phyloP scores from a whole-genome alignment of 1,284 basidiomycete species.

The Tilletia indica region DNA sequence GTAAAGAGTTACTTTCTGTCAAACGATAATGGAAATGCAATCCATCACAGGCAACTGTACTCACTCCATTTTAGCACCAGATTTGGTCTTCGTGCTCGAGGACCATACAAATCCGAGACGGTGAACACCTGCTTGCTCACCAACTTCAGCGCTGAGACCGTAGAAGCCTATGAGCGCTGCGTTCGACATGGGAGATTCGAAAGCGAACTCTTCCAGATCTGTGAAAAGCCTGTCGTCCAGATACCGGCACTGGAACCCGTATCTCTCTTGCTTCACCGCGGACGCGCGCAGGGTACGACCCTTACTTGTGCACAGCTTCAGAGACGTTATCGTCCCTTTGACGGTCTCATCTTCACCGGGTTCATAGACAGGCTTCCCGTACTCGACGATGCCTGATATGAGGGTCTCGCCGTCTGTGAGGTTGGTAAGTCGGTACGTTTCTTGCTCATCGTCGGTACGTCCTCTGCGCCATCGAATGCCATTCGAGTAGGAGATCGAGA shows the following conservation, averaged over 20 bases:
- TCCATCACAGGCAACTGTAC: too few species aligned
- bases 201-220: constrained; percentile 4
- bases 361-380: constrained; percentile 6
- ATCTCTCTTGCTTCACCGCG: not conserved
- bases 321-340: constrained; percentile 5
- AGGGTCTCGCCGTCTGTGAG: constrained; percentile 10
- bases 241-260: not conserved
- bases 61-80: too few species aligned
- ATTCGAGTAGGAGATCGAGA: constrained; percentile 7
- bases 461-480: constrained; percentile 14
- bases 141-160: not conserved
- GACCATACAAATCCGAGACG: constrained; percentile 6
- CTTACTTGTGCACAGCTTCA: not conserved
- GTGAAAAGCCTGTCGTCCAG: not conserved
- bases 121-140: not conserved
- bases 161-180: not conserved
- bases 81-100: too few species aligned
- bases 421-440: not conserved
- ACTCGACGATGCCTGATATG: not conserved
- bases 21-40: too few species aligned
- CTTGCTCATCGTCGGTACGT: not conserved
- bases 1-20: too few species aligned
- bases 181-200: not conserved
- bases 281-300: not conserved
- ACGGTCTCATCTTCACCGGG: not conserved